Evolutionary conservation across 306 rosid species (phyloP), one percentile per base, ranked within the genome.

Genomic region (Abrus pulchellus): DNA sequence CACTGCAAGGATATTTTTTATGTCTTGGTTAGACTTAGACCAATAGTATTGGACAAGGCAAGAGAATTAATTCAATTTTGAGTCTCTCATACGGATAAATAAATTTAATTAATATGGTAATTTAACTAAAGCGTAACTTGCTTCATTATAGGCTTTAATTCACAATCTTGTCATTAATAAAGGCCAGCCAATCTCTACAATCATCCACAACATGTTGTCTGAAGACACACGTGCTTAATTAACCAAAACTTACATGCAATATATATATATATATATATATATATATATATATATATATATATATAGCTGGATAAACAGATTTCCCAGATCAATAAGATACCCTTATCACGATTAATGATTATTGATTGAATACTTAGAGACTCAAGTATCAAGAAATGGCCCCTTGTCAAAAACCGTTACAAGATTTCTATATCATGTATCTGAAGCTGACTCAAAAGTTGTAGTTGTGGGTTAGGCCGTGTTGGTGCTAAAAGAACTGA

Each of bases 391-490:
- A 43, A 43, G 55, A 36, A 36, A 77, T 86, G 84, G 48, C 9
- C 76, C 73, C 77, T 52, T 41, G 43, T 47, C 44, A 63, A 74
- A 59, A n/a, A 34, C 32, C 48, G 62, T 66, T 28, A 32, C 34
- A 20, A 20, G 29, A 52, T 12, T 62, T 82, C 32, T 48, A 68
- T 57, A 75, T 68, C 60, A 13, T 32, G 65, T 73, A 34, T 61
- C n/a, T 54, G 52, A 59, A 75, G 86, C 86, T 82, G 78, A 87
- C 83, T 79, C 88, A 71, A 84, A 82, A 50, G 85, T 75, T 49
- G 80, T 41, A 48, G 63, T 74, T 77, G 68, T 59, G 74, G 61
- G 64, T 53, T 44, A 56, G 74, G 68, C 60, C 13, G 20, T 32
- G 68, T 50, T 59, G 50, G 65, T 75, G 81, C 81, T 66, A 55